phyloP scores from a whole-genome alignment of 2,329 filamentous ascomycete genomes.

The Penicillium expansum region DNA sequence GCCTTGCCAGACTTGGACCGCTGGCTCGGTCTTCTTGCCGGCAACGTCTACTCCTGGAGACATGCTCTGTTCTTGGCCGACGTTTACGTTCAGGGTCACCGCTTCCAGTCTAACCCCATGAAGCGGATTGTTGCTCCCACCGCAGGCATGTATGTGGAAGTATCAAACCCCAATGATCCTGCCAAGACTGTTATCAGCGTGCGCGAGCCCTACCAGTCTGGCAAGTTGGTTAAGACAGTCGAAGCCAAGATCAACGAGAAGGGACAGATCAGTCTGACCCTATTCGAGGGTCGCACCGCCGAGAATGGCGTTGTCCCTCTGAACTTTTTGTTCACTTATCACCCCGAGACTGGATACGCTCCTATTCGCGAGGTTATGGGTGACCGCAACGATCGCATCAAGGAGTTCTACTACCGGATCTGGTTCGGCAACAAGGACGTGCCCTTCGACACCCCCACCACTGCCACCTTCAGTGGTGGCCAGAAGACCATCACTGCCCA shows the following conservation, averaged over 20 bases:
- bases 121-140: conserved; percentile 84
- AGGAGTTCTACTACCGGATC: conserved; percentile 97
- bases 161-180: conserved; percentile 76
- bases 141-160: conserved; percentile 85
- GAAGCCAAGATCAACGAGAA: conserved; percentile 73
- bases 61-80: conserved; percentile 93
- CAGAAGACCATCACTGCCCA: conserved; percentile 82
- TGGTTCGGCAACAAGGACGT: conserved; percentile 90
- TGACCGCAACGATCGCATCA: conserved; percentile 93
- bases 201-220: conserved; percentile 80
- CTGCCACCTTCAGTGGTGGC: conserved; percentile 86
- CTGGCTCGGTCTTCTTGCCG: conserved; percentile 87
- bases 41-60: conserved; percentile 83
- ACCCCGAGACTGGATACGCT: conserved; percentile 94
- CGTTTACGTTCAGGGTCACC: conserved; percentile 89
- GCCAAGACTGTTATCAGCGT: conserved; percentile 80
- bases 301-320: conserved; percentile 78
- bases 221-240: conserved; percentile 83
- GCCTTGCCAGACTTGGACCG: conserved; percentile 74
- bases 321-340: conserved; percentile 85
- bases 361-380: conserved; percentile 97
- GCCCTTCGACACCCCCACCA: conserved; percentile 80
- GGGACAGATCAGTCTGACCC: conserved; percentile 79
- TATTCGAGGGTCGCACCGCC: conserved; percentile 91
- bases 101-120: conserved; percentile 96